Conservation (phyloP, 2,329 filamentous ascomycete species). For the Fusarium staphyleae region DNA sequence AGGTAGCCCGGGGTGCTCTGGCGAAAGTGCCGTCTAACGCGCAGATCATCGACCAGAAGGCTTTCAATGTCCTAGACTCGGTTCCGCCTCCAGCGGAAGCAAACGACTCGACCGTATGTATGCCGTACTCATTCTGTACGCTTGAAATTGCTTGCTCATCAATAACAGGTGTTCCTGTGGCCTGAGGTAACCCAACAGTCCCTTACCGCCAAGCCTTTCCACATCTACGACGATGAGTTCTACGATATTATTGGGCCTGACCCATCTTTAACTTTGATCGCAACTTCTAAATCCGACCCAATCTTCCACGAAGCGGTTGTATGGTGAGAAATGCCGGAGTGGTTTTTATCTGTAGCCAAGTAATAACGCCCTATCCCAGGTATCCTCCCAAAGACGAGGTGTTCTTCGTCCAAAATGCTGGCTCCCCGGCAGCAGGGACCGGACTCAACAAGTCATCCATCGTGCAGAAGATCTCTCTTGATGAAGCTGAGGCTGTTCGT, state of each 20-base stretch:
- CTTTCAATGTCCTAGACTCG: conserved; percentile 32
- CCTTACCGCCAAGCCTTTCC: conserved; percentile 28
- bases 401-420: conserved; percentile 62
- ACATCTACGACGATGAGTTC: conserved; percentile 57
- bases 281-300: conserved; percentile 52
- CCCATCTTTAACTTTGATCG: conserved; percentile 60
- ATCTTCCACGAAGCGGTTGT: conserved; percentile 64
- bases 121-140: neutral
- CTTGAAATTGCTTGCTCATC: neutral
- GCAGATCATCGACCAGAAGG: conserved; percentile 35
- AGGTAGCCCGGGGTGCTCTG: conserved; percentile 10
- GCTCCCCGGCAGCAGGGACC: conserved; percentile 54
- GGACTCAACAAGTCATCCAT: conserved; percentile 58
- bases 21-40: conserved; percentile 28
- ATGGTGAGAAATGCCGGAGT: conserved; percentile 45
- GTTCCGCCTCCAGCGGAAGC: conserved; percentile 29
- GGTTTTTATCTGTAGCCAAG: neutral
- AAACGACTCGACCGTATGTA: conserved; percentile 29
- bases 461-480: conserved; percentile 58
- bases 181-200: conserved; percentile 31
- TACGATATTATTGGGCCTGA: conserved; percentile 55
- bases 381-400: conserved; percentile 57
- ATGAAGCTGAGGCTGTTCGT: conserved; percentile 48
- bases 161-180: conserved; percentile 23
- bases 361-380: conserved; percentile 14